Evolutionary conservation across 2,329 filamentous ascomycete species (phyloP).

Genomic region (Blastomyces silverae): DNA sequence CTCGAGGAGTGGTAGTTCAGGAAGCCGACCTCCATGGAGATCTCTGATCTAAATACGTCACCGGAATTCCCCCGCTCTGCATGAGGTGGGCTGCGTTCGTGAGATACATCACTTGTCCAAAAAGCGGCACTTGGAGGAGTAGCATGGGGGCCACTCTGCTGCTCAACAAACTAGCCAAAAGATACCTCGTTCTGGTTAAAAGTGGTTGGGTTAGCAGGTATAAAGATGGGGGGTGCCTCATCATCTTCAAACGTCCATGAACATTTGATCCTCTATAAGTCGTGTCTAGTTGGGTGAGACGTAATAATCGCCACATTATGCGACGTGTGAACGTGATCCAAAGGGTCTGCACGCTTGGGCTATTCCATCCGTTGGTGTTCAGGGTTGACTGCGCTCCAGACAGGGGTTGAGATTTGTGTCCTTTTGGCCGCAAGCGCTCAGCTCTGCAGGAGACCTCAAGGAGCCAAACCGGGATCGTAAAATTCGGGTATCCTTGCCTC

Average conservation of each 20-base stretch:
- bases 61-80: background rate
- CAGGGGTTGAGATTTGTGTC: slow-evolving; percentile 1
- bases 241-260: background rate
- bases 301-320: background rate
- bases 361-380: background rate
- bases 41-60: background rate
- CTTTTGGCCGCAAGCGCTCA: background rate
- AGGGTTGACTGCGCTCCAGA: background rate
- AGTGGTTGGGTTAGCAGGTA: background rate
- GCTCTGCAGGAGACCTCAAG: background rate
- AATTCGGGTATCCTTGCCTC: background rate
- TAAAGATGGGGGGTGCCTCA: background rate
- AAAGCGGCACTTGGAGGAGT: background rate
- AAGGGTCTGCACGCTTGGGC: background rate
- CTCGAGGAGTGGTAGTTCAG: background rate
- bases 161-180: background rate
- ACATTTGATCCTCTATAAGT: background rate
- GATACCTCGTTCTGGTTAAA: too few relatives aligned
- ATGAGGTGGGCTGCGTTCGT: background rate
- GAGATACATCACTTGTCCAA: background rate
- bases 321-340: background rate
- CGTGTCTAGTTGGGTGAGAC: background rate
- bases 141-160: background rate
- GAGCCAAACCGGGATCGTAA: background rate
- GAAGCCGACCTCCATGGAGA: background rate